Base-by-base conservation (phyloP, 345 rosid species). In the Balakata baccata region DNA sequence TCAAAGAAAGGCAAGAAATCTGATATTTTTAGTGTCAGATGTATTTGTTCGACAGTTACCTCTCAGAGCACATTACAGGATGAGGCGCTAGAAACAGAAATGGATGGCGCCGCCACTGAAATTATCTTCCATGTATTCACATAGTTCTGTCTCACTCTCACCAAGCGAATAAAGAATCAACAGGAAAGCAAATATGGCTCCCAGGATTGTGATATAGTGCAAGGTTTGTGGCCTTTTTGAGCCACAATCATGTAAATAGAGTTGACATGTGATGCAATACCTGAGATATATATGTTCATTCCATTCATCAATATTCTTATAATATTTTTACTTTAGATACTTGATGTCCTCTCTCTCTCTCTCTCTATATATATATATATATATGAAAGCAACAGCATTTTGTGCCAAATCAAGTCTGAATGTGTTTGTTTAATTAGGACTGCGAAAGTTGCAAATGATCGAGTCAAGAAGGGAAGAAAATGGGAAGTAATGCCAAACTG, bases 221-320 rank as follows among this genome's bases (percentile, higher is more conserved):
- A 80, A 64, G 71, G 43, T 29, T 72, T 20, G 46, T 68, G 76
- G 79, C 52, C 4, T 64, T 76, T 51, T 73, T 6, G 50, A 67
- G 84, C 79, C 81, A 46, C 75, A n/a, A 47, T 78, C 70, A 13
- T 77, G 83, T 80, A 77, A 45, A 83, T 83, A 83, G 68, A 56
- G 53, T 73, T 71, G 66, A 65, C 62, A 66, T 71, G 74, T 77
- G 72, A 70, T 77, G 83, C 81, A 69, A 70, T 71, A 78, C 71
- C 68, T 58, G 49, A 64, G 59, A 70, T 53, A 67, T 29, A 29
- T 64, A 69, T 81, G 80, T 83, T 81, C 80, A 76, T 78, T 78
- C 78, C 74, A 85, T 80, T 80, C 81, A 78, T 81, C 83, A 72
- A 73, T 72, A 69, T 69, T 66, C 77, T 75, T 77, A 60, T 25